Evolutionary conservation across 805 yeast genomes (phyloP).

Genomic region (Metschnikowia sp.): DNA sequence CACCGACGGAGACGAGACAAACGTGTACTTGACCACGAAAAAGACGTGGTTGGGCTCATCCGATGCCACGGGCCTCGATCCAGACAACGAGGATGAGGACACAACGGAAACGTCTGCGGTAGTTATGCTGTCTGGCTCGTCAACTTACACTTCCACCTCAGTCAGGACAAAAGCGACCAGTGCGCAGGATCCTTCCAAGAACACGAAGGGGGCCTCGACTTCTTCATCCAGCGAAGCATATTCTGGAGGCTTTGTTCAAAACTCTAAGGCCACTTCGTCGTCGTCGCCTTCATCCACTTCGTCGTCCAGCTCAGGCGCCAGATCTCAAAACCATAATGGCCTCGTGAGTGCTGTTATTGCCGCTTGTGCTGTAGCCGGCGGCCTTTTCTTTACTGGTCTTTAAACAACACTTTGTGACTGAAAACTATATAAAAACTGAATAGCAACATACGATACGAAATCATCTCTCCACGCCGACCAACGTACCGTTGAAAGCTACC

Average conservation of each 20-base stretch:
- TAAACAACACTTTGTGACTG: background rate
- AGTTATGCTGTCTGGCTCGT: slow-evolving; percentile 19
- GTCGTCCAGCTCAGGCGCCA: slow-evolving; percentile 6
- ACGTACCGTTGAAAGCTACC: too few species aligned
- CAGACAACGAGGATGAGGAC: slow-evolving; percentile 32
- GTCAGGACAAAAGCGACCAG: slow-evolving; percentile 13
- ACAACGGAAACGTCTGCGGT: slow-evolving; percentile 9
- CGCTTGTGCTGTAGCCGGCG: slow-evolving; percentile 7
- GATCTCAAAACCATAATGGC: background rate
- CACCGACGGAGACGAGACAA: slow-evolving; percentile 34
- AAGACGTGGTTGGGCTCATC: slow-evolving; percentile 54
- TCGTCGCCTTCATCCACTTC: slow-evolving; percentile 2
- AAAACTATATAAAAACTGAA: background rate
- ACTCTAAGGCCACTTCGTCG: slow-evolving; percentile 14
- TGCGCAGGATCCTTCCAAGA: slow-evolving; percentile 9
- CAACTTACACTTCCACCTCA: slow-evolving; percentile 10
- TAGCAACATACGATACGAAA: too few species aligned
- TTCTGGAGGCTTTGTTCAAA: slow-evolving; percentile 40
- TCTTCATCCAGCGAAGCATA: slow-evolving; percentile 16
- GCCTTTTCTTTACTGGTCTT: slow-evolving; percentile 2
- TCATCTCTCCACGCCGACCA: too few species aligned
- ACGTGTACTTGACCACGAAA: slow-evolving; percentile 60
- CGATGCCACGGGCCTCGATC: slow-evolving; percentile 68
- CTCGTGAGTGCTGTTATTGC: slow-evolving; percentile 8
- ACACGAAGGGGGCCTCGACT: slow-evolving; percentile 11